phyloP scores from a whole-genome alignment of 1,284 basidiomycete genomes.

The Baeospora myosura region DNA sequence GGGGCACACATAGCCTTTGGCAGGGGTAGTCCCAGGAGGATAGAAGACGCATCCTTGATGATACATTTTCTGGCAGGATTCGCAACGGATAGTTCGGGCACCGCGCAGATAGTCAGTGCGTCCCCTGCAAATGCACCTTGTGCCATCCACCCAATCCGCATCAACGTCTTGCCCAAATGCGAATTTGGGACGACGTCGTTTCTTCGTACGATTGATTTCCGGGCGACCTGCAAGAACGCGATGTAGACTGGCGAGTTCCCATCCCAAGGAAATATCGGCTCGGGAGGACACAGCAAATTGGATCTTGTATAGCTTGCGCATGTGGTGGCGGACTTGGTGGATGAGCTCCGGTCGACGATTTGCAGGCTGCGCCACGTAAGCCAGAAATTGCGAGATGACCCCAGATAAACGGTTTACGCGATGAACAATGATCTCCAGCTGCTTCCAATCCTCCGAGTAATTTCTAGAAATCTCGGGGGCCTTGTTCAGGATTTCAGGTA shows the following conservation, averaged over 20 bases:
- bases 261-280: conserved; percentile 68
- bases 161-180: conserved; percentile 72
- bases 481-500: conserved; percentile 56
- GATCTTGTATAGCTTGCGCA: conserved; percentile 79
- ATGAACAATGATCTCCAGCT: conserved; percentile 69
- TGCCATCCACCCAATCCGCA: conserved; percentile 63
- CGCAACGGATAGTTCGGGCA: conserved; percentile 61
- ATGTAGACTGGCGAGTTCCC: conserved; percentile 72
- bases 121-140: conserved; percentile 74
- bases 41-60: conserved; percentile 74
- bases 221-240: conserved; percentile 69
- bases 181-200: conserved; percentile 62
- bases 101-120: conserved; percentile 50
- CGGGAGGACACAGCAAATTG: conserved; percentile 75
- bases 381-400: conserved; percentile 70
- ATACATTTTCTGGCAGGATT: conserved; percentile 55
- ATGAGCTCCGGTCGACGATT: conserved; percentile 69
- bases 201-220: conserved; percentile 40
- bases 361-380: conserved; percentile 55
- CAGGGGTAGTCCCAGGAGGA: conserved; percentile 32
- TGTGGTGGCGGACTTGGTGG: conserved; percentile 74
- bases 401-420: conserved; percentile 64
- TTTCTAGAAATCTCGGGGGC: conserved; percentile 69
- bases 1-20: conserved; percentile 51
- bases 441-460: conserved; percentile 70